These are phyloP conservation scores for Mortierella polycephala DNA, from an alignment of 371 early-diverging fungal species.

Conservation along the genomic window DNA sequence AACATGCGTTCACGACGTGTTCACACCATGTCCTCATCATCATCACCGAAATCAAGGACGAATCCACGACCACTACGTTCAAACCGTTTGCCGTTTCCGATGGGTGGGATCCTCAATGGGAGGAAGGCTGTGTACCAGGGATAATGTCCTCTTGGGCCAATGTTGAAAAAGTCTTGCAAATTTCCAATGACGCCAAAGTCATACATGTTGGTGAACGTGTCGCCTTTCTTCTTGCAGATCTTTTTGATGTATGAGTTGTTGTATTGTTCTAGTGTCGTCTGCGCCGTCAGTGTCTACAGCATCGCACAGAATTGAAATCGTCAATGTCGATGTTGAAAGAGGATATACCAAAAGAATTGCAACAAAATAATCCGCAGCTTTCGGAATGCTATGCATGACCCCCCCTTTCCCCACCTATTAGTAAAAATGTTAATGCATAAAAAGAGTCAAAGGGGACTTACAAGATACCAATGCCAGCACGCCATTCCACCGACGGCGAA, in stretches of 20 bases:
- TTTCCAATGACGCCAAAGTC: conserved; percentile 65
- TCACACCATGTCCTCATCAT: conserved; percentile 51
- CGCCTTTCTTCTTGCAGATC: conserved; percentile 63
- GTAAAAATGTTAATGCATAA: not conserved
- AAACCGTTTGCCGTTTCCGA: conserved; percentile 51
- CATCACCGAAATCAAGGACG: conserved; percentile 46
- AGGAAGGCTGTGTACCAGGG: conserved; percentile 67
- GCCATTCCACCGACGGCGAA: conserved; percentile 66
- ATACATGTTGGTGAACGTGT: conserved; percentile 70
- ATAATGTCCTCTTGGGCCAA: conserved; percentile 57
- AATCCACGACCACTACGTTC: conserved; percentile 50
- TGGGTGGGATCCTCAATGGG: conserved; percentile 68
- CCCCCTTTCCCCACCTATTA: too few relatives aligned
- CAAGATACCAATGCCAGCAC: conserved; percentile 72
- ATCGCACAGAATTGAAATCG: too few relatives aligned
- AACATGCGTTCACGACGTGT: too few relatives aligned
- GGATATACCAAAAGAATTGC: too few relatives aligned
- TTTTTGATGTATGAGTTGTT: conserved; percentile 65
- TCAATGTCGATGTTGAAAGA: too few relatives aligned
- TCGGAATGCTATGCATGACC: too few relatives aligned
- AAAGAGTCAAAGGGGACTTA: conserved; percentile 11
- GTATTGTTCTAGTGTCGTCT: conserved; percentile 71
- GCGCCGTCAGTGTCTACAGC: conserved; percentile 60
- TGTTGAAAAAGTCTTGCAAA: conserved; percentile 63
- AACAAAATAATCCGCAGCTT: too few relatives aligned